phyloP scores from a whole-genome alignment of 2,329 filamentous ascomycete genomes.

The Aspergillus piperis region DNA sequence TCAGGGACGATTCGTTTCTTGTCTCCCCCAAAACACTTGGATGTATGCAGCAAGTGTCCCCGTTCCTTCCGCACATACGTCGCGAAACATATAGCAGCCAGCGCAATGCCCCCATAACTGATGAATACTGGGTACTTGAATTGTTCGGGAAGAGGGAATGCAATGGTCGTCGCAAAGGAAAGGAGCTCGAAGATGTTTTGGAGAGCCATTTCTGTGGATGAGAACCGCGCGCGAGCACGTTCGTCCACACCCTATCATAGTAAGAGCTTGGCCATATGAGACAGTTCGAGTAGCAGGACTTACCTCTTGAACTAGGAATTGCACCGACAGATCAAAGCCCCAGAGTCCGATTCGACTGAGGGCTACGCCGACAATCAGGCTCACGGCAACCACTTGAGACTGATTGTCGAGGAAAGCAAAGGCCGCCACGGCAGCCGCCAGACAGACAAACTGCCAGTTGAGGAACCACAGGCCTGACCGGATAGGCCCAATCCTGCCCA shows the following conservation, averaged over 20 bases:
- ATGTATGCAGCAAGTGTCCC: conserved; percentile 60
- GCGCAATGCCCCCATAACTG: conserved; percentile 47
- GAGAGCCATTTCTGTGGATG: conserved; percentile 65
- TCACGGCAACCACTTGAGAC: conserved; percentile 45
- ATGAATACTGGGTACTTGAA: conserved; percentile 66
- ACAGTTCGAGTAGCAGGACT: neutral
- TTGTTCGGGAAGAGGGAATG: conserved; percentile 63
- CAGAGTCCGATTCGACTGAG: conserved; percentile 63
- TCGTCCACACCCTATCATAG: conserved; percentile 53
- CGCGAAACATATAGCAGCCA: conserved; percentile 49
- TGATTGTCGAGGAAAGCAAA: conserved; percentile 41
- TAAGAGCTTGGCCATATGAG: neutral
- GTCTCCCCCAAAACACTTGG: conserved; percentile 19
- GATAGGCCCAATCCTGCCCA: conserved; percentile 57
- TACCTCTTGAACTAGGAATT: conserved; percentile 64
- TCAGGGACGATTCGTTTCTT: conserved; percentile 6
- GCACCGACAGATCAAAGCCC: conserved; percentile 63
- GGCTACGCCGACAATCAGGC: conserved; percentile 50
- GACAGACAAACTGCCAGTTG: conserved; percentile 65
- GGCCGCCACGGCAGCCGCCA: conserved; percentile 48
- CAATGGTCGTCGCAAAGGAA: conserved; percentile 65
- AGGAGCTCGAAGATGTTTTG: conserved; percentile 72
- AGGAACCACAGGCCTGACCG: conserved; percentile 71
- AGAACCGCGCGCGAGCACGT: conserved; percentile 66
- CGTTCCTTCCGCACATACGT: conserved; percentile 58